phyloP scores from a whole-genome alignment of 2,329 filamentous ascomycete species.

The Periglandula ipomoeae region DNA sequence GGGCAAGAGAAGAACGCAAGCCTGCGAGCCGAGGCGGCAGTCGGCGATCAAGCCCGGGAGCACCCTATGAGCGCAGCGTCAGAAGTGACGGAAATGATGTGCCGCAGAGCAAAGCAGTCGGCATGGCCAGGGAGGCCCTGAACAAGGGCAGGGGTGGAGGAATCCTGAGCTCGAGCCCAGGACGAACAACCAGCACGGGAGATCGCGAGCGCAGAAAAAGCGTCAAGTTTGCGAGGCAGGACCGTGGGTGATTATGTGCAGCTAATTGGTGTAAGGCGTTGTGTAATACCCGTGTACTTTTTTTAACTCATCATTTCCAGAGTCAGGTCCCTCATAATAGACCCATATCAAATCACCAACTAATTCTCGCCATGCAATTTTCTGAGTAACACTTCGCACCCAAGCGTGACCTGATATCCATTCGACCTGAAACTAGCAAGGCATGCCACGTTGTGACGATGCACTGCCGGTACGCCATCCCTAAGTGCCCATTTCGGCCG shows the following conservation, averaged over 20 bases:
- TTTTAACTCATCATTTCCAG: no score
- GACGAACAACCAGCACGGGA: conserved; percentile 22
- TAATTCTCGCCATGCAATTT: no score
- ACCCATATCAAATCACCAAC: no score
- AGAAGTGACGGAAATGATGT: conserved; percentile 44
- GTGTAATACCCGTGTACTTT: background rate
- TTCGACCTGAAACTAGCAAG: no score
- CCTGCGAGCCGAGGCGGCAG: conserved; percentile 11
- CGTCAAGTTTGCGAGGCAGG: conserved; percentile 48
- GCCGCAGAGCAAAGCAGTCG: conserved; percentile 50
- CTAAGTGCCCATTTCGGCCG: no score
- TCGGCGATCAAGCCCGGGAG: conserved; percentile 18
- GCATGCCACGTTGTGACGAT: no score
- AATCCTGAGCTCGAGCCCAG: conserved; percentile 43
- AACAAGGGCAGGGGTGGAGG: conserved; percentile 23
- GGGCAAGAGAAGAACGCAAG: conserved; percentile 17
- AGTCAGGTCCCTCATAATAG: no score
- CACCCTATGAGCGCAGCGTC: conserved; percentile 13
- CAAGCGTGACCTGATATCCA: no score
- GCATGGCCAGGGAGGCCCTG: conserved; percentile 47
- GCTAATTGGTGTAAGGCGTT: background rate
- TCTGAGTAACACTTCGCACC: no score
- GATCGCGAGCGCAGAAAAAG: conserved; percentile 52
- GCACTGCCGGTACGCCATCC: no score
- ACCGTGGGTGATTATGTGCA: background rate